phyloP scores from a whole-genome alignment of 768 basidiomycete species.

The Asterophora parasitica region DNA sequence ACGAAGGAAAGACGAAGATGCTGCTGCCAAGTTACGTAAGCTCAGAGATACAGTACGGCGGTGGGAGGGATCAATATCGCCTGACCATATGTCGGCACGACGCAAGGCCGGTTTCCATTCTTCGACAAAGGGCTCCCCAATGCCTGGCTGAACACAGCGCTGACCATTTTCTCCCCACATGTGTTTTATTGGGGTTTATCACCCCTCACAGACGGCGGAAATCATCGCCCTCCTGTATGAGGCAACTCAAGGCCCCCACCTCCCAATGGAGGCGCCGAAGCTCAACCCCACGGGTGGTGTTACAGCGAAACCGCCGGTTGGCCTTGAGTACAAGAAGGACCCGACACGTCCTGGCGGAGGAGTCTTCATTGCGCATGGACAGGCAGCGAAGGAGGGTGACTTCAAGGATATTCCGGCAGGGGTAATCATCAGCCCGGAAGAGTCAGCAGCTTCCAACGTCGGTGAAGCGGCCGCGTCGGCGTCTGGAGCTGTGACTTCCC shows the following conservation, averaged over 20 bases:
- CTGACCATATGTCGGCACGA: slow-evolving; percentile 92
- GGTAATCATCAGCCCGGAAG: slow-evolving; percentile 45
- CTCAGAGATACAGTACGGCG: slow-evolving; percentile 79
- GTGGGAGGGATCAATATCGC: slow-evolving; percentile 84
- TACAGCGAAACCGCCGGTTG: slow-evolving; percentile 46
- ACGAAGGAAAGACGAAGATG: slow-evolving; percentile 70
- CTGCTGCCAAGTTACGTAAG: slow-evolving; percentile 69
- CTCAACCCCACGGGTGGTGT: slow-evolving; percentile 79
- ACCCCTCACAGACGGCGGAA: slow-evolving; percentile 69
- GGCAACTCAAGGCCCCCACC: slow-evolving; percentile 74
- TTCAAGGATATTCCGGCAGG: slow-evolving; percentile 54
- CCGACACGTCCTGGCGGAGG: slow-evolving; percentile 81
- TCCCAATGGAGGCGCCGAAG: slow-evolving; percentile 51
- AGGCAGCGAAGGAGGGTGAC: slow-evolving; percentile 37
- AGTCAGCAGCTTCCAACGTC: slow-evolving; percentile 40
- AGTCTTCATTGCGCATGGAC: slow-evolving; percentile 66
- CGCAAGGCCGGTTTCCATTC: slow-evolving; percentile 61
- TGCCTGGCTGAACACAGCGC: slow-evolving; percentile 6
- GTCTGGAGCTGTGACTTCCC: slow-evolving; percentile 19
- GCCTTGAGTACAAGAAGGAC: slow-evolving; percentile 75
- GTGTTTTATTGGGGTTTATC: slow-evolving; percentile 4
- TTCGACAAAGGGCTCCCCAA: slow-evolving; percentile 7
- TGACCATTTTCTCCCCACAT: slow-evolving; percentile 5
- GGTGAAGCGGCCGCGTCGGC: slow-evolving; percentile 23
- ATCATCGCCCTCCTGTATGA: slow-evolving; percentile 90